Evolutionary conservation across 1,284 basidiomycete genomes (phyloP).

Genomic region (Ceratobasidium sp.): DNA sequence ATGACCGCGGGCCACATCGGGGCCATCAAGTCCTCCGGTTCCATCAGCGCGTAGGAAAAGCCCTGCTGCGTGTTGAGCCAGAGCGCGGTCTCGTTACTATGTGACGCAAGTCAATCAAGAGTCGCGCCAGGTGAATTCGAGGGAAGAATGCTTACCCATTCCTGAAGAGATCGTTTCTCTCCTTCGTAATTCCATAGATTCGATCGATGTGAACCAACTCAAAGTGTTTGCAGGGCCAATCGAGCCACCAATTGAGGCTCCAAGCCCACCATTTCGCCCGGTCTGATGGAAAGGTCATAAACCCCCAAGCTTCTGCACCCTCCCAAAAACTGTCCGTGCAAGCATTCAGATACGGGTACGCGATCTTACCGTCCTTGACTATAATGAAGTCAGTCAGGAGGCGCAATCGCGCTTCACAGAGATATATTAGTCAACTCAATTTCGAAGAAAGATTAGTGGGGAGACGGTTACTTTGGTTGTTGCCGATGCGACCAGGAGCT

Average conservation of each 20-base stretch:
- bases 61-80: not conserved
- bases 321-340: constrained; percentile 17
- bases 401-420: not conserved
- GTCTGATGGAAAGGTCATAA: not conserved
- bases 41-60: not conserved
- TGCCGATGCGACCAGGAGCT: not conserved
- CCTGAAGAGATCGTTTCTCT: not conserved
- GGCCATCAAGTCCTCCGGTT: not conserved
- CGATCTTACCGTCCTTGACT: constrained; percentile 15
- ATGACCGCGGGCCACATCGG: not conserved
- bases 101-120: not conserved
- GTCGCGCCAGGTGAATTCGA: too few relatives aligned
- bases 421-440: not conserved
- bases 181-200: not conserved
- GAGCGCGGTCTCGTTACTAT: not conserved
- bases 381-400: constrained; percentile 15
- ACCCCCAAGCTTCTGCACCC: constrained; percentile 5
- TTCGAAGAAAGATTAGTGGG: not conserved
- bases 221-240: not conserved
- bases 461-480: not conserved
- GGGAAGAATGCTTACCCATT: constrained; percentile 16
- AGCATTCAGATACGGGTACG: not conserved
- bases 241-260: constrained; percentile 3
- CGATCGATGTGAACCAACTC: constrained; percentile 2
- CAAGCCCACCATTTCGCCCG: constrained; percentile 8